These are phyloP conservation scores for Suhomyces sp. DNA, from an alignment of 805 yeast species.

Conservation along the genomic window DNA sequence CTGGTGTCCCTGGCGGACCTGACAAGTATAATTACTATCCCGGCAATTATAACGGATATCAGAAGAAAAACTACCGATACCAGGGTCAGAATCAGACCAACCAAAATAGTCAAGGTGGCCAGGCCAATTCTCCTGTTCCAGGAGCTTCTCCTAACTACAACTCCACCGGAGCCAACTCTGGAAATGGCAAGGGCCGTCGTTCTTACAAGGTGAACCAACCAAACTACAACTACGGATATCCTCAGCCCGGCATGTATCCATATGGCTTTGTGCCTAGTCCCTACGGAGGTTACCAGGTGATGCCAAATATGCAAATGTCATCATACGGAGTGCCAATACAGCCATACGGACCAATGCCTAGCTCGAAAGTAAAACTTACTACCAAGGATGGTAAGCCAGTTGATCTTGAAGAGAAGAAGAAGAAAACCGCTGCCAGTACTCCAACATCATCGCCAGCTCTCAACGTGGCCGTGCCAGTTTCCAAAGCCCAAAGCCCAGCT, in stretches of 20 bases:
- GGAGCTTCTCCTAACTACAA: neutral
- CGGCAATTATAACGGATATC: constrained; percentile 11
- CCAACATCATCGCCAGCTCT: constrained; percentile 34
- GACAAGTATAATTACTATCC: constrained; percentile 7
- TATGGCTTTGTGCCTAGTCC: constrained; percentile 27
- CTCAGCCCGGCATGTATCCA: constrained; percentile 23
- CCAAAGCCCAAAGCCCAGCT: constrained; percentile 10
- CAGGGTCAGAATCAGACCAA: constrained; percentile 1
- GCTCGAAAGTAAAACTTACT: constrained; percentile 35
- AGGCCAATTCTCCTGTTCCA: neutral
- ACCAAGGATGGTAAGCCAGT: constrained; percentile 43
- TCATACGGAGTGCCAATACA: constrained; percentile 4
- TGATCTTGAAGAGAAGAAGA: constrained; percentile 42
- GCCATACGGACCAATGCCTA: constrained; percentile 10
- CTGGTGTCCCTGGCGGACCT: constrained; percentile 2
- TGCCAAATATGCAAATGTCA: constrained; percentile 15
- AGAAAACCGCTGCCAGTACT: constrained; percentile 21
- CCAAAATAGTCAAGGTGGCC: neutral
- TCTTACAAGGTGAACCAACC: constrained; percentile 16
- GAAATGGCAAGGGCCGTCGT: constrained; percentile 5
- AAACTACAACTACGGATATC: constrained; percentile 22
- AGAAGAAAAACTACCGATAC: constrained; percentile 11
- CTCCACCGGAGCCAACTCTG: constrained; percentile 3
- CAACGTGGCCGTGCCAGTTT: constrained; percentile 8
- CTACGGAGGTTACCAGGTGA: constrained; percentile 22